Evolutionary conservation across 108 stramenopile genomes (phyloP).

Genomic region (Tribonema minus): DNA sequence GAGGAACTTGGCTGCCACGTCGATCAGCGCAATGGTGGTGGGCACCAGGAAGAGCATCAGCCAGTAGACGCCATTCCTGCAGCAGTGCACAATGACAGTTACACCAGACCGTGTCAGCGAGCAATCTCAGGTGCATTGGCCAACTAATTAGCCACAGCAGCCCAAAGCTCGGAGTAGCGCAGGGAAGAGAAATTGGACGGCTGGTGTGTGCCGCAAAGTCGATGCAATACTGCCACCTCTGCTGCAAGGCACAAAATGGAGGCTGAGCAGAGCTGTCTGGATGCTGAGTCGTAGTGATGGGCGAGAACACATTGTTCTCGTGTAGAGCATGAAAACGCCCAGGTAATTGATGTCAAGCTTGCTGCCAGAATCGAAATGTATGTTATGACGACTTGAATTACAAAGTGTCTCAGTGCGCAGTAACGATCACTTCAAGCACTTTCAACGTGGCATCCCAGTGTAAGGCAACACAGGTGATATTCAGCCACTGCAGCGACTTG

Average conservation of each 20-base stretch:
- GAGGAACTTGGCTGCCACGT: not conserved
- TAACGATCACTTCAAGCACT: not conserved
- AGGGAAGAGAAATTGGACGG: too few species aligned
- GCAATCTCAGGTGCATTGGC: too few species aligned
- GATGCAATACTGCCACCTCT: too few species aligned
- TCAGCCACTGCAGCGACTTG: too few species aligned
- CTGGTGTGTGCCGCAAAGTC: too few species aligned
- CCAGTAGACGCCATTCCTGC: not conserved
- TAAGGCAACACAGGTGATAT: not conserved
- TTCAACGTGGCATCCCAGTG: not conserved
- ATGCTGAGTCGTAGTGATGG: not conserved
- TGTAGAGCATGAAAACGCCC: not conserved
- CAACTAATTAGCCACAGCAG: too few species aligned
- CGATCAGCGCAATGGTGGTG: not conserved
- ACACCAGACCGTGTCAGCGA: too few species aligned
- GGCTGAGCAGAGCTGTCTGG: not conserved
- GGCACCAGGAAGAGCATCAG: not conserved
- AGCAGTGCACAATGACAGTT: too few species aligned
- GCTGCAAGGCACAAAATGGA: too few species aligned
- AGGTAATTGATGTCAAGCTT: not conserved
- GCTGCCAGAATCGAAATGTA: not conserved
- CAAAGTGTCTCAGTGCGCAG: not conserved
- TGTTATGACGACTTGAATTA: not conserved
- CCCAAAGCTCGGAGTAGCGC: too few species aligned
- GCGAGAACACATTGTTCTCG: not conserved